Evolutionary conservation across 1,284 basidiomycete genomes (phyloP).

Genomic region (Anthracocystis setariae): DNA sequence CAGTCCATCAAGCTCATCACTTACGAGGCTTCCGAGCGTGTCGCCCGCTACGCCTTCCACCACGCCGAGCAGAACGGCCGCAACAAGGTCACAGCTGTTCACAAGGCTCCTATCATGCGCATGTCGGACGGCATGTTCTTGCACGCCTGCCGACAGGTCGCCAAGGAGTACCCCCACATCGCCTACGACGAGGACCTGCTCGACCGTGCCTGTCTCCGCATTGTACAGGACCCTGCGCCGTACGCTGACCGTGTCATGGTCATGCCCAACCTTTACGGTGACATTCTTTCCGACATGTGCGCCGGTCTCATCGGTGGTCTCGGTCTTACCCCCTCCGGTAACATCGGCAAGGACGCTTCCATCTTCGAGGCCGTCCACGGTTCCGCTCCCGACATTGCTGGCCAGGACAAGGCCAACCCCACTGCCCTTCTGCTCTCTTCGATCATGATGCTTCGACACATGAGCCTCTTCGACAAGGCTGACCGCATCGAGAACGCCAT

Average conservation of each 20-base stretch:
- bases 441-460: slow-evolving; percentile 91
- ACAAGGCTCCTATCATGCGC: slow-evolving; percentile 99
- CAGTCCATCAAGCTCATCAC: slow-evolving; percentile 99
- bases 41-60: slow-evolving; percentile 98
- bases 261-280: slow-evolving; percentile 98
- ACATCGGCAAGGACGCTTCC: slow-evolving; percentile 96
- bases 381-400: slow-evolving; percentile 72
- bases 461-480: slow-evolving; percentile 88
- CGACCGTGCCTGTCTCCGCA: slow-evolving; percentile 92
- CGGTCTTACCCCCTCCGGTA: slow-evolving; percentile 96
- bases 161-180: slow-evolving; percentile 94
- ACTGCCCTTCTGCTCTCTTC: slow-evolving; percentile 93
- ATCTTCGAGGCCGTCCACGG: slow-evolving; percentile 99
- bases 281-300: slow-evolving; percentile 98
- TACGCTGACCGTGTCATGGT: slow-evolving; percentile 99
- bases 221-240: slow-evolving; percentile 84
- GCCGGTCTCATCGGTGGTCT: slow-evolving; percentile 98
- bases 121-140: slow-evolving; percentile 99
- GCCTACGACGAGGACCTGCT: slow-evolving; percentile 95
- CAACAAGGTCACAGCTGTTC: slow-evolving; percentile 95
- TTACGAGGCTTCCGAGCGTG: slow-evolving; percentile 97
- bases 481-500: slow-evolving; percentile 89
- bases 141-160: slow-evolving; percentile 93
- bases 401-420: slow-evolving; percentile 89
- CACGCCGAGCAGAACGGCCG: slow-evolving; percentile 89